Conservation (phyloP, 495 filamentous ascomycete genomes). For the Cercophora samala region DNA sequence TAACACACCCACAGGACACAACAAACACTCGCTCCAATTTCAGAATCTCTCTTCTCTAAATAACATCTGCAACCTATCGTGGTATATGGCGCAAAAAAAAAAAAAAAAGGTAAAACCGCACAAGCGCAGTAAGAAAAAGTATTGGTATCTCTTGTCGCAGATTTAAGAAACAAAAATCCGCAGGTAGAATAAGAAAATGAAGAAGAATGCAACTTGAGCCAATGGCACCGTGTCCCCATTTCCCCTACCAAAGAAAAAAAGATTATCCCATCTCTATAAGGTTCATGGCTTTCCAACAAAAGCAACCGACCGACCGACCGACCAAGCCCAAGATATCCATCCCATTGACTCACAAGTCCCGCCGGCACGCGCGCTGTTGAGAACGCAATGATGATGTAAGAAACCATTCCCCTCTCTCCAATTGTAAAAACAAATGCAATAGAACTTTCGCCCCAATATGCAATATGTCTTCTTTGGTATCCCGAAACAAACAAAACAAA, state of each 20-base stretch:
- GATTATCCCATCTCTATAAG: not conserved
- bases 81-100: slow-evolving; percentile 10
- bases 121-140: not conserved
- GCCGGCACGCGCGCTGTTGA: not conserved
- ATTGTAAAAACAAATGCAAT: not conserved
- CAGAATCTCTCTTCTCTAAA: slow-evolving; percentile 4
- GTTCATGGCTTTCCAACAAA: too few species aligned
- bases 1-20: not conserved
- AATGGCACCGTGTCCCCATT: not conserved
- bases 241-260: not conserved
- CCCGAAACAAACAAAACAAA: not conserved
- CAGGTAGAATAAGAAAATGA: not conserved
- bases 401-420: not conserved
- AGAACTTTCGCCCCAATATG: slow-evolving; percentile 3
- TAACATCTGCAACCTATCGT: slow-evolving; percentile 12
- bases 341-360: too few species aligned
- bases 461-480: slow-evolving; percentile 4
- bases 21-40: not conserved
- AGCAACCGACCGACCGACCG: too few species aligned
- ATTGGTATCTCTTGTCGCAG: not conserved
- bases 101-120: not conserved
- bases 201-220: not conserved
- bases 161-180: not conserved
- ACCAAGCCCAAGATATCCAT: too few species aligned
- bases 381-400: not conserved